These are phyloP conservation scores for Jasminum sambac DNA, from an alignment of 257 asterid genomes.

Conservation along the genomic window DNA sequence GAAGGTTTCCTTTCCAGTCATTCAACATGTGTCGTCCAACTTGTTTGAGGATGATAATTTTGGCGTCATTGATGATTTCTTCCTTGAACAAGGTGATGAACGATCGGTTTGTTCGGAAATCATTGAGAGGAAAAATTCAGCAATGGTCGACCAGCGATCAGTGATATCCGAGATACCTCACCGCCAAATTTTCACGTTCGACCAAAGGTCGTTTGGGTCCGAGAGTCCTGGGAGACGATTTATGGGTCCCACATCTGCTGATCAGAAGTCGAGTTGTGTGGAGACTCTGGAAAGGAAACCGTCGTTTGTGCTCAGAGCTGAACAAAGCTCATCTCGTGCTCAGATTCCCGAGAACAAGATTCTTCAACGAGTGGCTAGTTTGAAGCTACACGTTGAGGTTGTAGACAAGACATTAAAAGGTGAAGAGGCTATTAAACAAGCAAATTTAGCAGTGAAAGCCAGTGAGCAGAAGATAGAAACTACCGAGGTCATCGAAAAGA, in stretches of 20 bases:
- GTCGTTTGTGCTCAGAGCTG: conserved; percentile 7
- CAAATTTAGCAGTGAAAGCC: conserved; percentile 19
- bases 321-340: conserved; percentile 20
- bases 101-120: conserved; percentile 72
- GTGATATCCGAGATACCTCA: conserved; percentile 59
- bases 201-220: conserved; percentile 50
- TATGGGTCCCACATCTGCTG: conserved; percentile 14
- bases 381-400: conserved; percentile 28
- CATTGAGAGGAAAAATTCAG: conserved; percentile 43
- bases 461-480: conserved; percentile 29
- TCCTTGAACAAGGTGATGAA: conserved; percentile 52
- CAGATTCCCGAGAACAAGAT: conserved; percentile 22
- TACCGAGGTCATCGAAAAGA: conserved; percentile 34
- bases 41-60: conserved; percentile 51
- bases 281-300: conserved; percentile 36
- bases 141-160: conserved; percentile 48
- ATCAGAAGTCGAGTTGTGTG: conserved; percentile 20
- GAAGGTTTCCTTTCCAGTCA: conserved; percentile 28
- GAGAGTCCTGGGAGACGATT: conserved; percentile 47
- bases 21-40: conserved; percentile 35
- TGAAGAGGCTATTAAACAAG: conserved; percentile 16
- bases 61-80: conserved; percentile 69
- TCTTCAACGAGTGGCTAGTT: conserved; percentile 18
- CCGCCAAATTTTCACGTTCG: conserved; percentile 32
- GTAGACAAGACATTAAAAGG: conserved; percentile 26